A percentile compares a stretch with the other conserved stretches of the same genome.
Conservation (phyloP, 2,329 filamentous ascomycete genomes). For the Ascosphaera apis region DNA sequence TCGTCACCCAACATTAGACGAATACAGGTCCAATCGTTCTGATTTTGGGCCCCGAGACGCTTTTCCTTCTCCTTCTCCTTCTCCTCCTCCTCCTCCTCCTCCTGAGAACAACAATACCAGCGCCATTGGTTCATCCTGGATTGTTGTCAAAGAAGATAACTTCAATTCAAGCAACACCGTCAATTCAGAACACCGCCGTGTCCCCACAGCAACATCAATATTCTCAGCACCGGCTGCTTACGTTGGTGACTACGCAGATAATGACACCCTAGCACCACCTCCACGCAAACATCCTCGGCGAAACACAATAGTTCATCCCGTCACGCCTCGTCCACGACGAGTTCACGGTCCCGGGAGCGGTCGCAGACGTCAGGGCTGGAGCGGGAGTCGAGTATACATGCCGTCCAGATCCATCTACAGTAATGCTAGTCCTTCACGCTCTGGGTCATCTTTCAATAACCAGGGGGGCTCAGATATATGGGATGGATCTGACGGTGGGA, state of each 20-base stretch:
- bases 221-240: constrained; percentile 7
- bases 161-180: constrained; percentile 4
- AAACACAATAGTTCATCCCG: constrained; percentile 3
- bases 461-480: too few species aligned
- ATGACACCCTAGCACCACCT: neutral
- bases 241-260: neutral
- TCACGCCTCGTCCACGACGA: constrained; percentile 1
- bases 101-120: too few species aligned
- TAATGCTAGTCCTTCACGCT: too few species aligned
- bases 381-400: constrained; percentile 1
- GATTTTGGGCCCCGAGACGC: constrained; percentile 16
- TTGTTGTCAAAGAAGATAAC: constrained; percentile 30
- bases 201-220: constrained; percentile 8
- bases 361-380: constrained; percentile 1
- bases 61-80: constrained; percentile 25
- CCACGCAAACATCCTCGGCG: constrained; percentile 3
- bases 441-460: too few species aligned
- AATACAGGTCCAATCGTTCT: neutral
- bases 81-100: too few species aligned
- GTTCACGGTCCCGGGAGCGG: neutral
- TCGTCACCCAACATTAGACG: neutral
- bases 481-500: too few species aligned
- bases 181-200: constrained; percentile 6
- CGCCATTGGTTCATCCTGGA: constrained; percentile 43
- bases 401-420: too few species aligned